phyloP scores from a whole-genome alignment of 441 rosid genomes.

The Kokia cookei region DNA sequence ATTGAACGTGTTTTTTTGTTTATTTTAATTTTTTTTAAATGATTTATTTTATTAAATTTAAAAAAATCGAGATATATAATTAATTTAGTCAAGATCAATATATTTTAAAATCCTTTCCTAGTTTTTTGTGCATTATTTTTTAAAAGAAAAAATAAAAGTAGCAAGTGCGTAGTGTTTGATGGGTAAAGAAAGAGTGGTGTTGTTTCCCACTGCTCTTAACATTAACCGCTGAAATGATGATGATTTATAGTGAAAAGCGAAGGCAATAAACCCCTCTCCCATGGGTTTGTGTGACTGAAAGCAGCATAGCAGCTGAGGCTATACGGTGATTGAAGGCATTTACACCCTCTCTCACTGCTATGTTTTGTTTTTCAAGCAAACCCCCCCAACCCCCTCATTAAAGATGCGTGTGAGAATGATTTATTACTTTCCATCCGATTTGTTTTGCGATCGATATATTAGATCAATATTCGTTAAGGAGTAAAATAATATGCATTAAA shows the following conservation, averaged over 20 bases:
- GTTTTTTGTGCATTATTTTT: background rate
- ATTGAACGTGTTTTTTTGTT: too few species aligned
- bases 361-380: conserved; percentile 5
- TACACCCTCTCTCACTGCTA: background rate
- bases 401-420: conserved; percentile 5
- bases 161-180: conserved; percentile 1
- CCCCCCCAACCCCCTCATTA: background rate
- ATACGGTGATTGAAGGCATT: background rate
- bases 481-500: accelerated
- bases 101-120: background rate
- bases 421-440: background rate
- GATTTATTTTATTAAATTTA: too few species aligned
- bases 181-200: background rate
- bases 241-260: background rate
- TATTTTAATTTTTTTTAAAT: too few species aligned
- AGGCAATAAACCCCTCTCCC: background rate
- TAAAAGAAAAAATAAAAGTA: background rate
- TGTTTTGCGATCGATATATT: background rate
- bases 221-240: background rate
- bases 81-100: too few species aligned
- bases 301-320: background rate
- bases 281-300: background rate
- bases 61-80: too few species aligned
- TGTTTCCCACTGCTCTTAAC: background rate
- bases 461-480: accelerated